phyloP scores from a whole-genome alignment of 257 asterid genomes.

The Rehmannia glutinosa region DNA sequence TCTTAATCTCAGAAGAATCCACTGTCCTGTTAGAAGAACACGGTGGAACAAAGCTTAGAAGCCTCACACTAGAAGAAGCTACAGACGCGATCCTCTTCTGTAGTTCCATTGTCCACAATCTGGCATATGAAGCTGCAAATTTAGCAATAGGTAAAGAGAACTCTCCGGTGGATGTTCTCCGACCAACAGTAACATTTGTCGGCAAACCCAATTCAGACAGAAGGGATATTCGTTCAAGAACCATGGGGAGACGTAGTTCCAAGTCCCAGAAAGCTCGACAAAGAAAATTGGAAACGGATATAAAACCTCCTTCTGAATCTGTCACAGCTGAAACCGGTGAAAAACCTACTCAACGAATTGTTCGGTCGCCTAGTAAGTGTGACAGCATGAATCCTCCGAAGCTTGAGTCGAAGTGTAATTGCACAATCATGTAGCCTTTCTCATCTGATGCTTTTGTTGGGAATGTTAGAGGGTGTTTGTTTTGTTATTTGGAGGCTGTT shows the following conservation, averaged over 20 bases:
- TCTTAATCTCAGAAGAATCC: constrained; percentile 58
- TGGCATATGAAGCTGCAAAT: constrained; percentile 82
- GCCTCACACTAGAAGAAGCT: constrained; percentile 92
- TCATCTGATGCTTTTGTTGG: background rate
- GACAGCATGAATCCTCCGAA: constrained; percentile 67
- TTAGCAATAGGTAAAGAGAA: constrained; percentile 63
- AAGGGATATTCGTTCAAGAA: constrained; percentile 47
- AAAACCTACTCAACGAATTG: constrained; percentile 37
- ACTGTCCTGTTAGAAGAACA: constrained; percentile 45
- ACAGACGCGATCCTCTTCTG: constrained; percentile 92
- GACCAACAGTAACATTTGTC: constrained; percentile 39
- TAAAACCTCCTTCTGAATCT: constrained; percentile 40
- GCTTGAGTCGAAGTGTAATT: constrained; percentile 93
- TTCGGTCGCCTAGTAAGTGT: constrained; percentile 44
- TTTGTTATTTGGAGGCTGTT: constrained; percentile 19
- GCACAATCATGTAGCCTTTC: constrained; percentile 70
- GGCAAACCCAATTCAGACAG: constrained; percentile 53
- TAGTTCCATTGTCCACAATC: constrained; percentile 86
- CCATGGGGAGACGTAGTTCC: constrained; percentile 41
- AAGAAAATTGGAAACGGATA: constrained; percentile 41
- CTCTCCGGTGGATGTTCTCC: constrained; percentile 35
- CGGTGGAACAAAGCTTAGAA: constrained; percentile 41
- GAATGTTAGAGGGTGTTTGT: background rate
- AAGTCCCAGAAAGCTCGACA: constrained; percentile 63
- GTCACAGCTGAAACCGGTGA: constrained; percentile 30